Conservation (phyloP, 306 rosid genomes). For the Lithocarpus polystachyus region DNA sequence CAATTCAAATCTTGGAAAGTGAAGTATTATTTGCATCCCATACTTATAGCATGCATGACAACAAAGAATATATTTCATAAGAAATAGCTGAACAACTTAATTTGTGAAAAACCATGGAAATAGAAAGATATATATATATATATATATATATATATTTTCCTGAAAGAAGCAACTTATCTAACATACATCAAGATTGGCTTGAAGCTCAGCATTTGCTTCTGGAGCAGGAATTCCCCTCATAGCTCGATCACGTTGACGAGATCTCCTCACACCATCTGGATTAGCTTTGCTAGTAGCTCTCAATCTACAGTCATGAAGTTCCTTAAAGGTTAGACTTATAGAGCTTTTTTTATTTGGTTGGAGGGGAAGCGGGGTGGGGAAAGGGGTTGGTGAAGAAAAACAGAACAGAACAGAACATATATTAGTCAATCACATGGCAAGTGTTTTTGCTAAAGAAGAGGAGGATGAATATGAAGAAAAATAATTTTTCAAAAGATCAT, state of each 20-base stretch:
- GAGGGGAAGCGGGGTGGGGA: neutral
- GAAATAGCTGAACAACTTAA: neutral
- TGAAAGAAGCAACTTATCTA: constrained; percentile 18
- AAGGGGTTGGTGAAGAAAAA: neutral
- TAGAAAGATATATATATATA: neutral
- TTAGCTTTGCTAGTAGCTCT: constrained; percentile 83
- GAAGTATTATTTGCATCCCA: neutral
- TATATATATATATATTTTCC: neutral
- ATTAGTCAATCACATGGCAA: neutral
- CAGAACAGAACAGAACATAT: neutral
- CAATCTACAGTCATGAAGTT: constrained; percentile 56
- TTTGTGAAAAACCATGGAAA: neutral
- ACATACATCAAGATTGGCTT: constrained; percentile 88
- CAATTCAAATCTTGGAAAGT: neutral
- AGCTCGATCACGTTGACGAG: constrained; percentile 76
- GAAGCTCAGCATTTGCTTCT: constrained; percentile 95
- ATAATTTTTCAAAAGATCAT: neutral
- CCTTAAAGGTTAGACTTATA: constrained; percentile 21
- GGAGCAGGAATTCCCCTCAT: constrained; percentile 80
- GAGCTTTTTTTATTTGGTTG: neutral
- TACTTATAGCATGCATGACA: neutral
- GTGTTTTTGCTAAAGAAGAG: neutral
- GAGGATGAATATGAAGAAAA: neutral
- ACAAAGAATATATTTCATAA: neutral
- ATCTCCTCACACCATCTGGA: constrained; percentile 75